phyloP scores from a whole-genome alignment of 2,329 filamentous ascomycete species.

The Colletotrichum sp. region DNA sequence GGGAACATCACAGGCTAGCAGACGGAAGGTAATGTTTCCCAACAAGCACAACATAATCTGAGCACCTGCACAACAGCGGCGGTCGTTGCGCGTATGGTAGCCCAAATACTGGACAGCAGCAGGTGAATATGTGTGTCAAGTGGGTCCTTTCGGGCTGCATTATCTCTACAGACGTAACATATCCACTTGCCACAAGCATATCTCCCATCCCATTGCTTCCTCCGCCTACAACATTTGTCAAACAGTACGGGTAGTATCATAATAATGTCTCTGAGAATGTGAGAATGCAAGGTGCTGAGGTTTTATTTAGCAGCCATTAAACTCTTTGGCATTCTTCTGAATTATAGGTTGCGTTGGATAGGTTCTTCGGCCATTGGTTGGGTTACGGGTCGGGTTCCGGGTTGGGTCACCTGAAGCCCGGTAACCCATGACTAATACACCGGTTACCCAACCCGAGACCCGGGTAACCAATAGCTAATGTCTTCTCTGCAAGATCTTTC shows the following conservation, averaged over 20 bases:
- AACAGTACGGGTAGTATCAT: neutral
- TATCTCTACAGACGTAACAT: neutral
- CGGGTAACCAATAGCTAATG: neutral
- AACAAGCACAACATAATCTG: neutral
- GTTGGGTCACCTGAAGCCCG: neutral
- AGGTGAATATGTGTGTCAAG: neutral
- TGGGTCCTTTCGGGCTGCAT: rapidly evolving
- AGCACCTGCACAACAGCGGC: no score
- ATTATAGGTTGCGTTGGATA: neutral
- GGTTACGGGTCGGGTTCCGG: neutral
- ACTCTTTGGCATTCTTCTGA: neutral
- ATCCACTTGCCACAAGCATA: neutral
- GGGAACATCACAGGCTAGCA: neutral
- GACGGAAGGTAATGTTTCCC: neutral
- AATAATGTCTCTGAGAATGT: neutral
- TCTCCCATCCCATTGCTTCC: neutral
- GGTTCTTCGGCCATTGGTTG: neutral
- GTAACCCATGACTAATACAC: neutral
- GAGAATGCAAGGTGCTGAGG: neutral
- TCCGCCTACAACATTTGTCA: neutral
- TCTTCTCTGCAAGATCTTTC: neutral
- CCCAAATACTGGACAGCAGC: neutral
- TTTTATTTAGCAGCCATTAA: neutral
- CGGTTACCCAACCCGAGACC: neutral
- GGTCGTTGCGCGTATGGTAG: neutral